A percentile compares a stretch with the other conserved stretches of the same genome.
Conservation (phyloP, 1,139 yeast species). For the Zygotorulaspora mrakii region DNA sequence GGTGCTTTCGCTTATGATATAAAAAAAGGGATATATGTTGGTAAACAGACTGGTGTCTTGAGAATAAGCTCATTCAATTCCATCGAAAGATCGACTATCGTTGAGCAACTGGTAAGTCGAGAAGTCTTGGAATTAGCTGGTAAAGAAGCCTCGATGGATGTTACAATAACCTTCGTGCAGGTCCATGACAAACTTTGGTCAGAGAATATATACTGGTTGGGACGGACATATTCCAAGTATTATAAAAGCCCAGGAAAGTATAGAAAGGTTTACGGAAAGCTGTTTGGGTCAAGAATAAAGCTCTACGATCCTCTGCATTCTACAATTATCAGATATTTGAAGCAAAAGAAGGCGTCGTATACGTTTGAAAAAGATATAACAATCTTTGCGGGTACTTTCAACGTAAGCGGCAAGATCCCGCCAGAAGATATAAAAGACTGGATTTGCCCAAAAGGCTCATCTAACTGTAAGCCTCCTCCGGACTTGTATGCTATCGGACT, state of each 20-base stretch:
- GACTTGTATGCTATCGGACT: slow-evolving; percentile 81
- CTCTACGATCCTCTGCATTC: slow-evolving; percentile 71
- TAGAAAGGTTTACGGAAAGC: slow-evolving; percentile 30
- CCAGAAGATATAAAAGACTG: slow-evolving; percentile 54
- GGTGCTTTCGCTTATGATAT: slow-evolving; percentile 65
- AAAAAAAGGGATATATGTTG: slow-evolving; percentile 46
- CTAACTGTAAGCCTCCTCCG: slow-evolving; percentile 37
- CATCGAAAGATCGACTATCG: slow-evolving; percentile 56
- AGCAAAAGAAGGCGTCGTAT: slow-evolving; percentile 47
- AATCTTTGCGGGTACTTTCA: slow-evolving; percentile 64
- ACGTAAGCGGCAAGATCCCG: slow-evolving; percentile 59
- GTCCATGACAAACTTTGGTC: slow-evolving; percentile 61
- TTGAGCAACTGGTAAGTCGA: slow-evolving; percentile 56
- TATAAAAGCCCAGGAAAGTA: slow-evolving; percentile 32
- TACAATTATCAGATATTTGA: slow-evolving; percentile 54
- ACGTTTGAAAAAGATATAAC: slow-evolving; percentile 50
- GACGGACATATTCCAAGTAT: slow-evolving; percentile 41
- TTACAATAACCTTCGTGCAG: slow-evolving; percentile 43
- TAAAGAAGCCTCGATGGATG: slow-evolving; percentile 45
- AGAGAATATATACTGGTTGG: slow-evolving; percentile 51
- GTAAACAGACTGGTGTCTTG: slow-evolving; percentile 67
- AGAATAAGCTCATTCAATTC: slow-evolving; percentile 64
- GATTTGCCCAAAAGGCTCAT: slow-evolving; percentile 50
- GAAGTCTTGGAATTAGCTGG: slow-evolving; percentile 60
- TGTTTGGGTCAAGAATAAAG: slow-evolving; percentile 39